phyloP scores from a whole-genome alignment of 257 asterid genomes.

The Nicotiana tabacum region DNA sequence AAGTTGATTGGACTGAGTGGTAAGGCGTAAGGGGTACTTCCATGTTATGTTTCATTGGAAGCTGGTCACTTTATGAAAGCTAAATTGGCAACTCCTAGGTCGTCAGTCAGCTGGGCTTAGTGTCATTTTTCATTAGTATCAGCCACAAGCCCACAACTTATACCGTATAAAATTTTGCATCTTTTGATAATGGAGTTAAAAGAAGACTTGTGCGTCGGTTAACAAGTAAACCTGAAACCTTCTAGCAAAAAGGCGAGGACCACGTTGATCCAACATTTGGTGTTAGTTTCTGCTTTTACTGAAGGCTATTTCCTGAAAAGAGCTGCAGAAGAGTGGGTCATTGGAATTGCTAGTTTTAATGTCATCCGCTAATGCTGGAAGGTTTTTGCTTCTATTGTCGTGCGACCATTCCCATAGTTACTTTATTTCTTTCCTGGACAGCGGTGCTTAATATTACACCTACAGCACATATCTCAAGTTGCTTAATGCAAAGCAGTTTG shows the following conservation, averaged over 20 bases:
- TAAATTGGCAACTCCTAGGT: neutral
- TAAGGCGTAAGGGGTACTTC: neutral
- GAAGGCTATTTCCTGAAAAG: neutral
- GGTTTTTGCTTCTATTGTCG: too few relatives aligned
- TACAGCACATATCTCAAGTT: neutral
- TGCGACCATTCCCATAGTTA: neutral
- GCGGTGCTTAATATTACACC: neutral
- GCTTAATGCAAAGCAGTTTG: neutral
- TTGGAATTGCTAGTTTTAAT: neutral
- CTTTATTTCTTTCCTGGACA: neutral
- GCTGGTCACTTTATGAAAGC: neutral
- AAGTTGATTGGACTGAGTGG: conserved; percentile 1
- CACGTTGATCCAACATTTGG: neutral
- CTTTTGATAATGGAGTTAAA: neutral
- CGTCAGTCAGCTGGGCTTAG: neutral
- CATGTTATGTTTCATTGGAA: neutral
- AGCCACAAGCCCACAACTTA: neutral
- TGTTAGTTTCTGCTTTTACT: neutral
- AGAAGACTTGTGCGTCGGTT: neutral
- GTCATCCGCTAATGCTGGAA: neutral
- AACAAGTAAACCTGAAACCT: conserved; percentile 2
- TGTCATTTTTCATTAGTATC: neutral
- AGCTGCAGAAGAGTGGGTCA: neutral
- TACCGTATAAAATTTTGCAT: neutral
- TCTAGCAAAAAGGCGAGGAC: neutral